These are phyloP conservation scores for Mycena maculata DNA, from an alignment of 768 basidiomycete species.

Conservation along the genomic window DNA sequence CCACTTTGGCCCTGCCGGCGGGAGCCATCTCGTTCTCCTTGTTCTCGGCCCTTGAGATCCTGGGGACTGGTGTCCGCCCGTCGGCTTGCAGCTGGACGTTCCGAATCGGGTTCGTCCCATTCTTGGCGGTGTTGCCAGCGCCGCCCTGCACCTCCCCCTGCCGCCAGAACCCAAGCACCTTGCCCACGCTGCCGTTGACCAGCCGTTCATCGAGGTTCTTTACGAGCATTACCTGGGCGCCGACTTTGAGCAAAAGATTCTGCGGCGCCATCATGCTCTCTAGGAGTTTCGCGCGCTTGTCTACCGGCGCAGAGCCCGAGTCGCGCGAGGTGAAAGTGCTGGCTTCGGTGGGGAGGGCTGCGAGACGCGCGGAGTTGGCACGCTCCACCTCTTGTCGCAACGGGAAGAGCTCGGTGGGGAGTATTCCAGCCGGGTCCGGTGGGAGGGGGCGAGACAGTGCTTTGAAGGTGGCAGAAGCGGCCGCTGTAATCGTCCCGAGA, in stretches of 20 bases:
- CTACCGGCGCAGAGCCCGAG: slow-evolving; percentile 53
- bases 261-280: slow-evolving; percentile 71
- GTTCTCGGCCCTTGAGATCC: slow-evolving; percentile 52
- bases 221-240: slow-evolving; percentile 76
- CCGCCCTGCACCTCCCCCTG: slow-evolving; percentile 30
- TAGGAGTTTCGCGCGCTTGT: slow-evolving; percentile 65
- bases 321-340: slow-evolving; percentile 65
- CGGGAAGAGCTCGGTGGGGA: slow-evolving; percentile 70
- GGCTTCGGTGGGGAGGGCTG: slow-evolving; percentile 54
- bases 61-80: slow-evolving; percentile 52
- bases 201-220: slow-evolving; percentile 82
- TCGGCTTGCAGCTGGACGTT: slow-evolving; percentile 54
- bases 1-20: slow-evolving; percentile 44
- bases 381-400: slow-evolving; percentile 75
- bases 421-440: slow-evolving; percentile 38
- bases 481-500: slow-evolving; percentile 54
- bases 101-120: slow-evolving; percentile 38
- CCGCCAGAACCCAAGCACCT: slow-evolving; percentile 67
- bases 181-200: slow-evolving; percentile 84
- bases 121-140: slow-evolving; percentile 30
- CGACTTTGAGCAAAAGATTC: slow-evolving; percentile 63
- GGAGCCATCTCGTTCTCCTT: slow-evolving; percentile 61
- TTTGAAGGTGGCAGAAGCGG: slow-evolving; percentile 41
- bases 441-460: slow-evolving; percentile 33
- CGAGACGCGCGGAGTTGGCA: slow-evolving; percentile 68